These are phyloP conservation scores for Trichoderma orchidacearum DNA, from an alignment of 495 filamentous ascomycete species.

Conservation along the genomic window DNA sequence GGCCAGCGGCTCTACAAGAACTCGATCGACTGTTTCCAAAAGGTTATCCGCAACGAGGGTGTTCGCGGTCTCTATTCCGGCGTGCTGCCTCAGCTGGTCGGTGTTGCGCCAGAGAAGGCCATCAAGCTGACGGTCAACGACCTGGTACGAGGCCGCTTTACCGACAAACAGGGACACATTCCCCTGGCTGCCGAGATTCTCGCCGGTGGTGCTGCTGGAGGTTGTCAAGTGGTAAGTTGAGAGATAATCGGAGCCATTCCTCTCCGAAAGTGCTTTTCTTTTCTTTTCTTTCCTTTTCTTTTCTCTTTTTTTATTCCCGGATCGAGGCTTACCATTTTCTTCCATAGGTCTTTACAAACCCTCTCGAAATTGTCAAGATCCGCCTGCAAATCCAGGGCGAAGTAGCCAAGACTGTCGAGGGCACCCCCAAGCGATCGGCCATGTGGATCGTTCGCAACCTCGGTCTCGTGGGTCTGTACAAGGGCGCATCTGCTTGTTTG, in stretches of 20 bases:
- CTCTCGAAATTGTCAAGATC: constrained; percentile 98
- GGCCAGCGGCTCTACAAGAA: constrained; percentile 92
- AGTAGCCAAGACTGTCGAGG: constrained; percentile 77
- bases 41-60: constrained; percentile 88
- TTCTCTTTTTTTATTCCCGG: too few species aligned
- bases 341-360: constrained; percentile 80
- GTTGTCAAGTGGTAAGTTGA: constrained; percentile 81
- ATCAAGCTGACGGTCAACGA: constrained; percentile 99
- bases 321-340: background rate
- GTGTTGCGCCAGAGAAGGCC: constrained; percentile 95
- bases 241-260: too few species aligned
- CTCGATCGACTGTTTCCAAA: constrained; percentile 81
- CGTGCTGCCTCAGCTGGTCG: constrained; percentile 85
- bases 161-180: constrained; percentile 67
- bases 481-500: constrained; percentile 90
- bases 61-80: constrained; percentile 84
- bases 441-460: constrained; percentile 96
- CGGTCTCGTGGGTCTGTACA: constrained; percentile 91
- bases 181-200: constrained; percentile 58
- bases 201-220: constrained; percentile 83
- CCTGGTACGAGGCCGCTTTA: constrained; percentile 63
- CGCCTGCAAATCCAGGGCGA: constrained; percentile 96
- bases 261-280: too few species aligned
- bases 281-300: background rate
- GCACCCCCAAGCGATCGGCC: constrained; percentile 71